phyloP scores from a whole-genome alignment of 2,329 filamentous ascomycete species.

The Colletotrichum lindemuthianum region DNA sequence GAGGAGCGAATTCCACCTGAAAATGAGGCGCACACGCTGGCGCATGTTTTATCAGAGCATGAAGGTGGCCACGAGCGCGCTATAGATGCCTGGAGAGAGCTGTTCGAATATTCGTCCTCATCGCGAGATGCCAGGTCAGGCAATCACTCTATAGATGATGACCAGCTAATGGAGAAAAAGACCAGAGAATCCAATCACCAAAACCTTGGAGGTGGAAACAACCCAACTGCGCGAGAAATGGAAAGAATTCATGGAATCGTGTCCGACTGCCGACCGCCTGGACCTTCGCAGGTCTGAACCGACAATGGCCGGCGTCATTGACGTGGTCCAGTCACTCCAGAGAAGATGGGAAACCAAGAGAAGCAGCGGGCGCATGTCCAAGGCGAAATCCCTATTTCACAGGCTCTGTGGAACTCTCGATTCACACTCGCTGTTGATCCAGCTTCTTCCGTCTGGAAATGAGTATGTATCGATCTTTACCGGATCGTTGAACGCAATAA shows the following conservation, averaged over 20 bases:
- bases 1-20: conserved; percentile 16
- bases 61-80: conserved; percentile 4
- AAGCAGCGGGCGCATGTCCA: conserved; percentile 19
- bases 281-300: conserved; percentile 24
- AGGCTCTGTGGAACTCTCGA: conserved; percentile 40
- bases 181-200: conserved; percentile 14
- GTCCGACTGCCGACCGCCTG: conserved; percentile 24
- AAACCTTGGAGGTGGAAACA: conserved; percentile 26
- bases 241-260: conserved; percentile 26
- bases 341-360: conserved; percentile 5
- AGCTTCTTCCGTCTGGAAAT: conserved; percentile 42
- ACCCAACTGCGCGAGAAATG: conserved; percentile 31
- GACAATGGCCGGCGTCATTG: conserved; percentile 29
- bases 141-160: neutral
- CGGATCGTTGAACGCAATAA: conserved; percentile 40
- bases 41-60: conserved; percentile 24
- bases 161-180: neutral
- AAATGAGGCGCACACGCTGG: neutral
- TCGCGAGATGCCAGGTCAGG: neutral
- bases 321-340: conserved; percentile 21
- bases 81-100: conserved; percentile 28
- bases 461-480: conserved; percentile 45
- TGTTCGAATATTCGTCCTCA: conserved; percentile 27
- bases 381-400: conserved; percentile 38
- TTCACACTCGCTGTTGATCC: conserved; percentile 39